Base-by-base conservation (phyloP, 208 protist species). In the Crithidia fasciculata region DNA sequence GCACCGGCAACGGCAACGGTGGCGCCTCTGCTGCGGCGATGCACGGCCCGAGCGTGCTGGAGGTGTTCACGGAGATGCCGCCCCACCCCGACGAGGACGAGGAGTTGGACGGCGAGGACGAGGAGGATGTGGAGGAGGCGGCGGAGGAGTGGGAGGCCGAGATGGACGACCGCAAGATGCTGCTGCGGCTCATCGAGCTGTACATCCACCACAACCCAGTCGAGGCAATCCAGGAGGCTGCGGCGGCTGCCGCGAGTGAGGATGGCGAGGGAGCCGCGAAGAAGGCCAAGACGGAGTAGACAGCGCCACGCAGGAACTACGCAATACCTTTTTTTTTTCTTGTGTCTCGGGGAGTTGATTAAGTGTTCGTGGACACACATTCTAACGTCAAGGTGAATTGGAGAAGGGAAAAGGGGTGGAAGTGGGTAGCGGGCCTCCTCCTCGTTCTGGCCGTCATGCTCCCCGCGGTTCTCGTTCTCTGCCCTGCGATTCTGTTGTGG, bases 1-100 rank as follows among this genome's bases (percentile, higher is more conserved):
- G 36, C 65, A 64, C 39, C 15, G 52, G 39, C n/a, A n/a, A n/a
- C n/a, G 18, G 52, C 16, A 40, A 43, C 43, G 13, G 19, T 44
- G 12, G 63, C 53, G 39, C 16, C 10, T 28, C 54, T 16, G 36
- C 16, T 53, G 81, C 62, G 56, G 65, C 73, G 73, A 64, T 55
- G 65, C 79, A 72, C 18, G 90, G 90, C 40, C 87, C 86, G 45
- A 91, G 82, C 52, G 74, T 95, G 70, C 76, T 95, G n/a, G 88
- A 93, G 59, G 86, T 89, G 10, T 95, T 95, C 74, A 81, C 71
- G 54, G 62, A 81, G 43, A 95, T 95, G 87, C 84, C 79, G 9
- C 85, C 82, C 2, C 84, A 89, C 74, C 90, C 90, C 2, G 80
- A 84, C 19, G 84, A 89, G 0, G 88, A 95, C 37, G 75, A 83